Evolutionary conservation across 768 basidiomycete genomes (phyloP).

Genomic region (Suillus brevipes): DNA sequence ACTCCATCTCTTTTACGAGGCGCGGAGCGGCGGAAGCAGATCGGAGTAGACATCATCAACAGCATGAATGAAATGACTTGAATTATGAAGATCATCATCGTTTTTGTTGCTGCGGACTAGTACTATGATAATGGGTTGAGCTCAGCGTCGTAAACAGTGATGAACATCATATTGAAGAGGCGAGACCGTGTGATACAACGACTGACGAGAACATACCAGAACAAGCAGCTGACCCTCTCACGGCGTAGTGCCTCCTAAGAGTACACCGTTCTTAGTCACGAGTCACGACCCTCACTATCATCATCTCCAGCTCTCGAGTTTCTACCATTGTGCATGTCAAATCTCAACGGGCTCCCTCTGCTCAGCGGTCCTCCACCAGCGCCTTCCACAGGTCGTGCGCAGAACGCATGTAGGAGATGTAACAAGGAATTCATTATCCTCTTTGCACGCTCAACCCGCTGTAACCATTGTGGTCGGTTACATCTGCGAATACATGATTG

Average conservation of each 20-base stretch:
- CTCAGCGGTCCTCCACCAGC: conserved; percentile 65
- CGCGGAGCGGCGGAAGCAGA: background rate
- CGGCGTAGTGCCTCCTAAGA: background rate
- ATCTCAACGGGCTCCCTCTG: conserved; percentile 54
- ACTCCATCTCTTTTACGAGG: background rate
- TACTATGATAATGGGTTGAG: background rate
- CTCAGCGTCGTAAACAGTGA: background rate
- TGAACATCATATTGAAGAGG: background rate
- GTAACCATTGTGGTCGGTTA: conserved; percentile 73
- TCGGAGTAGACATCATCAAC: background rate
- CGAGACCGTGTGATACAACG: background rate
- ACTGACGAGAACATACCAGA: background rate
- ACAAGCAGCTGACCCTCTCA: background rate
- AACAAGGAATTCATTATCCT: conserved; percentile 70
- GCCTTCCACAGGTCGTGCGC: conserved; percentile 32
- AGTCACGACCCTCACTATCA: background rate
- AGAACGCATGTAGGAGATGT: conserved; percentile 62
- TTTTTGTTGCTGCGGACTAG: background rate
- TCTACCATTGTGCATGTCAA: background rate
- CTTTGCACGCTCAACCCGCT: conserved; percentile 62
- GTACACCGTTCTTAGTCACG: background rate
- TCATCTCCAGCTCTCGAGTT: background rate
- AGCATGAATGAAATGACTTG: background rate
- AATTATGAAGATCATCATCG: background rate
- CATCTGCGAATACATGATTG: conserved; percentile 1